Evolutionary conservation across 345 rosid genomes (phyloP), one percentile per base, ranked within the genome.

Genomic region (Luvunga scandens): DNA sequence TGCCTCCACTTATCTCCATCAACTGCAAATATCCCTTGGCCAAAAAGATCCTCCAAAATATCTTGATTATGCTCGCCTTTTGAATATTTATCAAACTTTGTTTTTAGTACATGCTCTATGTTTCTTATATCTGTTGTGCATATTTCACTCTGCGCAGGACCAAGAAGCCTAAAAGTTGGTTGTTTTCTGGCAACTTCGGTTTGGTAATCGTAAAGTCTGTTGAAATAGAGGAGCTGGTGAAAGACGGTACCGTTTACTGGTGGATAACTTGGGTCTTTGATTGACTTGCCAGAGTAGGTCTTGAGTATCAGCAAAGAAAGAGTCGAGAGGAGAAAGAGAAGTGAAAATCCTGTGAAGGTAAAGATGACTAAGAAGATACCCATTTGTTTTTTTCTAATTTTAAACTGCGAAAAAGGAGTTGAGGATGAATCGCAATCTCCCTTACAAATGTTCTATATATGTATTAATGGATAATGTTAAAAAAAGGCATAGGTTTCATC

Each of bases 1-100:
- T 90, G 92, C 82, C 77, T 81, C 98, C 98, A 94, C 77, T 86
- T 91, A 4, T 90, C 94, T 25, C 98, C 98, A 77, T 95, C 92
- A 45, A 83, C 97, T 19, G 78, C 81, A 24, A 91, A 91, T 2
- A 95, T 91, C n/a, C 98, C 98, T n/a, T 89, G 82, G 27, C 98
- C 98, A 9, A 93, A 72, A 71, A 95, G 82, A 69, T 93, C 94
- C 0, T 21, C 65, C 1, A 81, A 6, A 7, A 88, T 77, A 25
- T 79, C 82, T 3, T 77, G 75, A 65, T 77, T 71, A 18, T 10
- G 19, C 10, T 30, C 50, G 4, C 98, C 97, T 73, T 91, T 94
- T 2, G 76, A 74, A 62, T 89, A 91, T 33, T 66, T 79, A 10
- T 87, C 88, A n/a, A 90, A 94, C 1, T 76, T 85, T 6, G 91